Evolutionary conservation across 176 grass and related monocot species (phyloP).

Genomic region (Miscanthus lutarioriparius): DNA sequence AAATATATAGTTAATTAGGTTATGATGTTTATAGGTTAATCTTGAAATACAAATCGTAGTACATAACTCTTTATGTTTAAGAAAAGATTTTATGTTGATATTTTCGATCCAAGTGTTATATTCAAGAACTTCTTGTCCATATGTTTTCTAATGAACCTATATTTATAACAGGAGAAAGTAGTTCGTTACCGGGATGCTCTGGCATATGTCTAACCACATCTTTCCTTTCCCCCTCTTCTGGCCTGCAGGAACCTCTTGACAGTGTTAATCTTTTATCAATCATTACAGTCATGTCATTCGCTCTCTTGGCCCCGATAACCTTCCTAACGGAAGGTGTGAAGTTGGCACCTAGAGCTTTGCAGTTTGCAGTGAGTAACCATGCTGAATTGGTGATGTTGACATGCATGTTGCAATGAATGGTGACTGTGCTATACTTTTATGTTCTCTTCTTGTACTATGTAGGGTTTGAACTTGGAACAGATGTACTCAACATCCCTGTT

Average conservation of each 20-base stretch:
- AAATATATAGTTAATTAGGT: not conserved
- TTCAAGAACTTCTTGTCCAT: not conserved
- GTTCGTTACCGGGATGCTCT: not conserved
- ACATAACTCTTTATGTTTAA: too few relatives aligned
- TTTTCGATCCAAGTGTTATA: not conserved
- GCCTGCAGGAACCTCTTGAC: not conserved
- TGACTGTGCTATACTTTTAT: not conserved
- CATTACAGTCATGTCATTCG: not conserved
- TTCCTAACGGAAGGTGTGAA: not conserved
- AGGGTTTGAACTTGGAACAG: conserved; percentile 40
- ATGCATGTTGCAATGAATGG: not conserved
- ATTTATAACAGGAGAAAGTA: not conserved
- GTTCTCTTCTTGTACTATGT: not conserved
- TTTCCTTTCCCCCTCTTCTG: not conserved
- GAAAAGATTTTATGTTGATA: too few relatives aligned
- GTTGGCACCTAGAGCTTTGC: not conserved
- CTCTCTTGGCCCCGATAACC: not conserved
- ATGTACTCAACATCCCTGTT: conserved; percentile 54
- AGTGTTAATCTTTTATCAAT: not conserved
- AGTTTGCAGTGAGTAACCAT: not conserved
- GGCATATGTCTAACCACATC: not conserved
- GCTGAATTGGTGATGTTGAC: not conserved
- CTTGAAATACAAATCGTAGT: not conserved
- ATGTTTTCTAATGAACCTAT: not conserved
- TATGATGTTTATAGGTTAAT: not conserved